Evolutionary conservation across 1,284 basidiomycete genomes (phyloP).

Genomic region (Naganishia sp.): DNA sequence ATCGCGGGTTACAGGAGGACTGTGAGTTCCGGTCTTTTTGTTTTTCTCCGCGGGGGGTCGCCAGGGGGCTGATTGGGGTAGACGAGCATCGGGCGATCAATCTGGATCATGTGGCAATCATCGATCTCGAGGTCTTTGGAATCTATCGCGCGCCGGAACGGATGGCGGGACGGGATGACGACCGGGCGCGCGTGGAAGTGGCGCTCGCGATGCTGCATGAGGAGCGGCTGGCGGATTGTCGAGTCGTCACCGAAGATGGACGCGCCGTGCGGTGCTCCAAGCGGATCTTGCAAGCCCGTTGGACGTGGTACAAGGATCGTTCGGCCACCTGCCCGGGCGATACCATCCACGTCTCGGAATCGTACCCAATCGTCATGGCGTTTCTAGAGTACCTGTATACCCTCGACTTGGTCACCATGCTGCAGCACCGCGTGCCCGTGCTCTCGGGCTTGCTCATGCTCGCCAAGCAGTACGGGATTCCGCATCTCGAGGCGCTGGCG

Average conservation of each 20-base stretch:
- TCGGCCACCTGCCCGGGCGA: slow-evolving; percentile 55
- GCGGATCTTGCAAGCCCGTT: slow-evolving; percentile 76
- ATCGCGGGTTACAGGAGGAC: slow-evolving; percentile 83
- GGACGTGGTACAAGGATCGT: slow-evolving; percentile 89
- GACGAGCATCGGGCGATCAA: slow-evolving; percentile 81
- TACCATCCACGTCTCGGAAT: slow-evolving; percentile 77
- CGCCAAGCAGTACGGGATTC: slow-evolving; percentile 76
- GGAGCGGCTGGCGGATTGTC: slow-evolving; percentile 76
- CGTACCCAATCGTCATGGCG: slow-evolving; percentile 83
- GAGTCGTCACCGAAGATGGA: slow-evolving; percentile 86
- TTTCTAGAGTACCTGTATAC: slow-evolving; percentile 92
- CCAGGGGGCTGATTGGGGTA: not conserved
- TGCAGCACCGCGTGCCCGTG: slow-evolving; percentile 86
- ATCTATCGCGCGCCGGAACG: slow-evolving; percentile 78
- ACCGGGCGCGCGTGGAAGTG: slow-evolving; percentile 43
- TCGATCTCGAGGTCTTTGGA: slow-evolving; percentile 89
- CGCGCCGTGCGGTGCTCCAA: slow-evolving; percentile 78
- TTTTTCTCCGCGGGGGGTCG: not conserved
- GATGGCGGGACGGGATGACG: not conserved
- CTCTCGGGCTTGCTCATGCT: slow-evolving; percentile 83
- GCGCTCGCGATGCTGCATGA: slow-evolving; percentile 65
- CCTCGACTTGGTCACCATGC: slow-evolving; percentile 75
- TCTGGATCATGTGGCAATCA: slow-evolving; percentile 85
- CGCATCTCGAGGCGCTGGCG: slow-evolving; percentile 73
- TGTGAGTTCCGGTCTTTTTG: slow-evolving; percentile 47